A percentile compares a stretch with the other conserved stretches of the same genome.
These are phyloP conservation scores for Irpex sp. DNA, from an alignment of 1,284 basidiomycete species.

Conservation along the genomic window DNA sequence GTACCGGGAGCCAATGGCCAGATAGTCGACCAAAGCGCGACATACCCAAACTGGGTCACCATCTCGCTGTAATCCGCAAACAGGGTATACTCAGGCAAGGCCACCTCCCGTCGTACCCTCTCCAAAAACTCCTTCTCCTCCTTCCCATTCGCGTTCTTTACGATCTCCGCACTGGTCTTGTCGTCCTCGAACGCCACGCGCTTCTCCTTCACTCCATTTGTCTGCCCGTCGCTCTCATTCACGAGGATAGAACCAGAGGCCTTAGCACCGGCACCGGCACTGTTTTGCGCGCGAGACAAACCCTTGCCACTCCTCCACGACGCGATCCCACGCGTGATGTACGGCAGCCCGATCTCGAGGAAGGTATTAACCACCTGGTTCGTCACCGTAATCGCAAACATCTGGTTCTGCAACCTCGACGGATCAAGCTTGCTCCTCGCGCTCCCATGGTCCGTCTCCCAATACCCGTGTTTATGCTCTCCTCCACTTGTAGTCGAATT, in stretches of 20 bases:
- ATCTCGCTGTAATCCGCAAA: conserved; percentile 92
- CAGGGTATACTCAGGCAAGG: conserved; percentile 75
- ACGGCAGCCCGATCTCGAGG: conserved; percentile 83
- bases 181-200: conserved; percentile 72
- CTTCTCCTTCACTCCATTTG: conserved; percentile 42
- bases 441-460: conserved; percentile 45
- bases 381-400: conserved; percentile 94
- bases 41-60: conserved; percentile 93
- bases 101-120: conserved; percentile 71
- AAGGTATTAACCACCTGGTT: conserved; percentile 85
- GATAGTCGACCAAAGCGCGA: conserved; percentile 87
- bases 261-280: background rate
- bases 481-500: conserved; percentile 10
- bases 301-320: conserved; percentile 34
- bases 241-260: background rate
- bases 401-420: conserved; percentile 79
- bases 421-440: conserved; percentile 57
- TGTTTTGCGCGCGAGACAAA: conserved; percentile 24
- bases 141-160: conserved; percentile 39
- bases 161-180: conserved; percentile 20
- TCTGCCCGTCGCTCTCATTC: conserved; percentile 10
- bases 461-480: conserved; percentile 27
- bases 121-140: conserved; percentile 74
- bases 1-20: conserved; percentile 89
- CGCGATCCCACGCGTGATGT: conserved; percentile 58